Evolutionary conservation across 495 filamentous ascomycete genomes (phyloP).

Genomic region (Podospora tetraspora): DNA sequence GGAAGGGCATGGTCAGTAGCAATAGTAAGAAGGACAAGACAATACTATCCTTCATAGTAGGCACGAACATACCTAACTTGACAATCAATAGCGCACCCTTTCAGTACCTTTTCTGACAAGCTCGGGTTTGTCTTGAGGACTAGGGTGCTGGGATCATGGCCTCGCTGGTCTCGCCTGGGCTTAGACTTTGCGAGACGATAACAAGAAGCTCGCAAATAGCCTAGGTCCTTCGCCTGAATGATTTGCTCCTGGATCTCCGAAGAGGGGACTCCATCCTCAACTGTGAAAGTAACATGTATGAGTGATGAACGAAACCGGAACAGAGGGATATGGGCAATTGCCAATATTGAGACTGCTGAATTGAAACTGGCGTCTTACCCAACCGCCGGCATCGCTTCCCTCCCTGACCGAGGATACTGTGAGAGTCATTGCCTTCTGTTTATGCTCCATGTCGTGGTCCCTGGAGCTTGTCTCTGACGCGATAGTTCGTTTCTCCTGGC

Average conservation of each 20-base stretch:
- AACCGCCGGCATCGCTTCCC: neutral
- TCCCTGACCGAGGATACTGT: too few relatives aligned
- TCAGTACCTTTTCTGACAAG: conserved; percentile 12
- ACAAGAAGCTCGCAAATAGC: neutral
- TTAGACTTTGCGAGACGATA: too few relatives aligned
- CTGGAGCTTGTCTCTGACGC: too few relatives aligned
- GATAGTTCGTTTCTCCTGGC: too few relatives aligned
- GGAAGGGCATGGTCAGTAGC: neutral
- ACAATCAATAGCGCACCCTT: conserved; percentile 14
- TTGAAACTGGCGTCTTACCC: neutral
- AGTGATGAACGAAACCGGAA: neutral
- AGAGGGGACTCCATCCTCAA: neutral
- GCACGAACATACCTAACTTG: neutral
- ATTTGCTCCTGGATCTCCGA: neutral
- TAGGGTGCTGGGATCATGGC: neutral
- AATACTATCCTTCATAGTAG: too few relatives aligned
- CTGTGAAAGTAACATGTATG: neutral
- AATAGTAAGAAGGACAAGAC: too few relatives aligned
- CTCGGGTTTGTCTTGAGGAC: neutral
- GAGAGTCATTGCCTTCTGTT: too few relatives aligned
- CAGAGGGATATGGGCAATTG: too few relatives aligned
- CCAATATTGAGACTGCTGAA: neutral
- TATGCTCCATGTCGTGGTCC: too few relatives aligned
- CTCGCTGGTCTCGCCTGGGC: too few relatives aligned
- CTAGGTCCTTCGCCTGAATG: neutral